Evolutionary conservation across 768 basidiomycete genomes (phyloP).

Genomic region (Thelephora aurantiotincta): DNA sequence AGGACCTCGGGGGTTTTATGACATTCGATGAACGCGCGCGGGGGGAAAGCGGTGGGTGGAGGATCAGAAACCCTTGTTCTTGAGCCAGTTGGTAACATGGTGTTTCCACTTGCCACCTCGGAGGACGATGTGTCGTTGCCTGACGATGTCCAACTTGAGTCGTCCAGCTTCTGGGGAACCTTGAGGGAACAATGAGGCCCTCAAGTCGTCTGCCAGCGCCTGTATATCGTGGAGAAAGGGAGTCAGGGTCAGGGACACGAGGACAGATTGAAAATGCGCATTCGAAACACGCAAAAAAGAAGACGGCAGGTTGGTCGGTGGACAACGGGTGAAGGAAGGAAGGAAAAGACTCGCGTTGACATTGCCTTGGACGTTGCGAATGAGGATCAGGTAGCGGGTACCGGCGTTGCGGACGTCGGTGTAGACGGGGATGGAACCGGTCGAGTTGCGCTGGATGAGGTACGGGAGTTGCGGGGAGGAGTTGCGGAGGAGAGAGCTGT

Average conservation of each 20-base stretch:
- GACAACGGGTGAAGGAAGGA: slow-evolving; percentile 2
- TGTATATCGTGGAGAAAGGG: slow-evolving; percentile 14
- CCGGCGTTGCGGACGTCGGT: slow-evolving; percentile 58
- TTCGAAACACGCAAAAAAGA: not conserved
- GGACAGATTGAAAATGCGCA: not conserved
- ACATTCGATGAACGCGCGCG: not conserved
- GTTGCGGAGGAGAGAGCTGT: not conserved
- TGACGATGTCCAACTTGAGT: slow-evolving; percentile 32
- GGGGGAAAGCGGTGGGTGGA: slow-evolving; percentile 4
- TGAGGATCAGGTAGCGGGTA: slow-evolving; percentile 38
- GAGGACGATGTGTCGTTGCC: slow-evolving; percentile 41
- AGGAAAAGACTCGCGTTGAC: slow-evolving; percentile 27
- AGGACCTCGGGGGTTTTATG: slow-evolving; percentile 6
- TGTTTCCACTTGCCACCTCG: slow-evolving; percentile 51
- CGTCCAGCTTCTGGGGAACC: slow-evolving; percentile 31
- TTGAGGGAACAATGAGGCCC: slow-evolving; percentile 31
- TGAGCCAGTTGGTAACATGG: slow-evolving; percentile 48
- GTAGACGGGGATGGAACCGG: slow-evolving; percentile 62
- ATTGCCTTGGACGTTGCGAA: slow-evolving; percentile 60
- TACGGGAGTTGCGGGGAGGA: slow-evolving; percentile 22
- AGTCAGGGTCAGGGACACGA: not conserved
- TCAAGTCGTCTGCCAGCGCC: slow-evolving; percentile 47
- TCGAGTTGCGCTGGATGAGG: slow-evolving; percentile 50
- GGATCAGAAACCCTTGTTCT: slow-evolving; percentile 45
- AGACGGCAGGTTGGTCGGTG: slow-evolving; percentile 1